phyloP scores from a whole-genome alignment of 2,329 filamentous ascomycete genomes.

The Podosphaera leucotricha region DNA sequence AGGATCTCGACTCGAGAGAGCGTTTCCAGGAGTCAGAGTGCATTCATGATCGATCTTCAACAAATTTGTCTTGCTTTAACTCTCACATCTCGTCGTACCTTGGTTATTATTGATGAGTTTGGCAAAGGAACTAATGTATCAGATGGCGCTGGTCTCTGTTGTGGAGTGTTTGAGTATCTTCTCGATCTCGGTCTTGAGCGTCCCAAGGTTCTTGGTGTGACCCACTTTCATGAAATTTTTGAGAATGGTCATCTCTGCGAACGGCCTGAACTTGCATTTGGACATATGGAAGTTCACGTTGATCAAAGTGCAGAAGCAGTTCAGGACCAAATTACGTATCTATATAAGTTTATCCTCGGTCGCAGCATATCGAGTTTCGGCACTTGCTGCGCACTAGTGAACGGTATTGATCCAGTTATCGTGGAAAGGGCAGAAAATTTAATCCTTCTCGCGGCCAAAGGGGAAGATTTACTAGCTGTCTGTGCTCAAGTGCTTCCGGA shows the following conservation, averaged over 20 bases:
- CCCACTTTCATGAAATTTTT: slow-evolving; percentile 50
- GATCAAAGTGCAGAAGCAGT: slow-evolving; percentile 25
- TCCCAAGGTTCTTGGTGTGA: slow-evolving; percentile 36
- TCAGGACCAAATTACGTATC: slow-evolving; percentile 44
- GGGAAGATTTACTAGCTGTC: slow-evolving; percentile 51
- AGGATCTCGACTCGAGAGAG: slow-evolving; percentile 54
- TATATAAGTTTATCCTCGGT: slow-evolving; percentile 47
- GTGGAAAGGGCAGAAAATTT: slow-evolving; percentile 56
- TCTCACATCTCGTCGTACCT: slow-evolving; percentile 49
- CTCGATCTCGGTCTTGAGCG: slow-evolving; percentile 20
- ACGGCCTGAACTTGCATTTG: slow-evolving; percentile 30
- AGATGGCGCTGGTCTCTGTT: slow-evolving; percentile 34
- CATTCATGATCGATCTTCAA: slow-evolving; percentile 58
- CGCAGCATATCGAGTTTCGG: slow-evolving; percentile 66
- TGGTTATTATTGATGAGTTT: slow-evolving; percentile 88
- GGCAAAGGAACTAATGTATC: slow-evolving; percentile 36
- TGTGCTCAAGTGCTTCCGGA: slow-evolving; percentile 42
- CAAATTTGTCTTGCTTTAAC: slow-evolving; percentile 60
- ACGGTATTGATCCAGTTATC: slow-evolving; percentile 51
- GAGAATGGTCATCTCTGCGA: slow-evolving; percentile 32
- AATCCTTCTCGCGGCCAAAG: slow-evolving; percentile 38
- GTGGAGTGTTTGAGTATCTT: slow-evolving; percentile 34
- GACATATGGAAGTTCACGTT: slow-evolving; percentile 48
- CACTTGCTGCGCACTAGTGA: slow-evolving; percentile 62
- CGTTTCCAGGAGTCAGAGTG: slow-evolving; percentile 32